phyloP scores from a whole-genome alignment of 2,329 filamentous ascomycete genomes.

The Alternaria burnsii region DNA sequence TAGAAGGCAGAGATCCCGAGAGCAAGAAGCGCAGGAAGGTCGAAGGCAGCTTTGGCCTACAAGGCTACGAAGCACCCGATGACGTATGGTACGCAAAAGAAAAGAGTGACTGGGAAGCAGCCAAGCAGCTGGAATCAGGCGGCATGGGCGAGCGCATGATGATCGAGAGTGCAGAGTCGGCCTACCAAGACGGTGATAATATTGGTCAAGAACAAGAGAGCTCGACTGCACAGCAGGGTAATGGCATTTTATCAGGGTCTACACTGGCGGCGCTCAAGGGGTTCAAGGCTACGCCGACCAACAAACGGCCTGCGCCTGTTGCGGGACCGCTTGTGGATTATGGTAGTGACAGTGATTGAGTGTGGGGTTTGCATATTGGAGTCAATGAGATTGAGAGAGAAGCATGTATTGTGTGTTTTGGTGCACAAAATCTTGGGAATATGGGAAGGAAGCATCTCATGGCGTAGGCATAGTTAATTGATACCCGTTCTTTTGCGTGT shows the following conservation, averaged over 20 bases:
- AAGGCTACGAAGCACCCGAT: slow-evolving; percentile 93
- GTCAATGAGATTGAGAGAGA: neutral
- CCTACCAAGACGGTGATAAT: slow-evolving; percentile 28
- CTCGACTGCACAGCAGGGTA: slow-evolving; percentile 24
- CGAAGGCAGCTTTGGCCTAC: slow-evolving; percentile 83
- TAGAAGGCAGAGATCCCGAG: slow-evolving; percentile 89
- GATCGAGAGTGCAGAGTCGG: slow-evolving; percentile 57
- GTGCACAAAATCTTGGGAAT: neutral
- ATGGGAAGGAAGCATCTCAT: neutral
- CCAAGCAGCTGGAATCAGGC: slow-evolving; percentile 66
- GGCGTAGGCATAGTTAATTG: slow-evolving; percentile 6
- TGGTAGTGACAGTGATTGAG: slow-evolving; percentile 75
- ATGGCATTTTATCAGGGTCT: slow-evolving; percentile 80
- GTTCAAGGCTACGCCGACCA: slow-evolving; percentile 52
- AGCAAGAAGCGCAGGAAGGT: slow-evolving; percentile 88
- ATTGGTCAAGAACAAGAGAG: slow-evolving; percentile 28
- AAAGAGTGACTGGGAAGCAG: slow-evolving; percentile 70
- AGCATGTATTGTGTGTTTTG: neutral
- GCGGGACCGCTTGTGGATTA: slow-evolving; percentile 85
- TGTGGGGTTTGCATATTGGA: neutral
- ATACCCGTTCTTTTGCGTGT: slow-evolving; percentile 5
- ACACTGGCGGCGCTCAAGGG: slow-evolving; percentile 81
- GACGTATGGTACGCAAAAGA: slow-evolving; percentile 91
- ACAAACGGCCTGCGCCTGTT: slow-evolving; percentile 62
- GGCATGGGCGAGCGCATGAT: slow-evolving; percentile 63